These are phyloP conservation scores for Macrophomina phaseolina DNA, from an alignment of 2,329 filamentous ascomycete species.

Conservation along the genomic window DNA sequence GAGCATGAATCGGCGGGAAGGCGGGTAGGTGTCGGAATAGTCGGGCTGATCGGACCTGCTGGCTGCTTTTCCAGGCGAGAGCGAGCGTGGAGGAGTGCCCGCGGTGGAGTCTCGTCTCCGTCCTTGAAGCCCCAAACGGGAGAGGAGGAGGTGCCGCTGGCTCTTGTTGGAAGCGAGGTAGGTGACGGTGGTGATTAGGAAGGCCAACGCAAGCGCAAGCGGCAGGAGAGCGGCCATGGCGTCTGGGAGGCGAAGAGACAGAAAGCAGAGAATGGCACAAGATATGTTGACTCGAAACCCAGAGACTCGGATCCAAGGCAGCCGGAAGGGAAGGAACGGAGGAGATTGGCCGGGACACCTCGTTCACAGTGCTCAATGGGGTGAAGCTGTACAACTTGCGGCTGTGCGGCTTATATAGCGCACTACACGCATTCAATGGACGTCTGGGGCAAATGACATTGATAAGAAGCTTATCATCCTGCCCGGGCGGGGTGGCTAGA, in stretches of 20 bases:
- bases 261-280: neutral
- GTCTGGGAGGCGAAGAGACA: neutral
- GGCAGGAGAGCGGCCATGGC: conserved; percentile 35
- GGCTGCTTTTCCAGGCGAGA: conserved; percentile 56
- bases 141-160: conserved; percentile 48
- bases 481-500: neutral
- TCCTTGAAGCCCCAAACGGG: conserved; percentile 44
- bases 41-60: conserved; percentile 39
- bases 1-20: conserved; percentile 57
- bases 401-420: conserved; percentile 15
- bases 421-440: neutral
- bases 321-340: neutral
- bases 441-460: neutral
- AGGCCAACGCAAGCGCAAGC: conserved; percentile 38
- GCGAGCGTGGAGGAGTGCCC: conserved; percentile 59
- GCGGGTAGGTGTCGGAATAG: conserved; percentile 59
- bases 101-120: conserved; percentile 53
- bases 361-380: neutral
- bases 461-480: conserved; percentile 20
- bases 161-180: conserved; percentile 40
- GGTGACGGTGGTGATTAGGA: conserved; percentile 37
- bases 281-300: neutral
- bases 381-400: conserved; percentile 6
- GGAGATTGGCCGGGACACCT: neutral
- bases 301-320: neutral